Evolutionary conservation across 2,329 filamentous ascomycete genomes (phyloP).

Genomic region (Colletotrichum sp.): DNA sequence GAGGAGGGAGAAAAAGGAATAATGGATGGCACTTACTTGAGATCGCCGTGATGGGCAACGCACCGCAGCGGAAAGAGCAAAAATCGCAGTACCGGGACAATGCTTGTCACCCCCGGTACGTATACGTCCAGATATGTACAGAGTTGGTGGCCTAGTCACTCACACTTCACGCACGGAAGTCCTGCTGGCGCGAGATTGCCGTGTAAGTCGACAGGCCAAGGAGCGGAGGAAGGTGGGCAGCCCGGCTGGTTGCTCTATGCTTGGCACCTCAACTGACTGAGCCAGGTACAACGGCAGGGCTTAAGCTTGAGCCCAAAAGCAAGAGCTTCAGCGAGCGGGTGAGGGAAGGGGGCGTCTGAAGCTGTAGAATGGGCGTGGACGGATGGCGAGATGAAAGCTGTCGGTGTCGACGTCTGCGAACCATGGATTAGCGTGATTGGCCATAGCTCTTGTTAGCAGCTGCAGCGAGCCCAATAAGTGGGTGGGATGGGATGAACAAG

Average conservation of each 20-base stretch:
- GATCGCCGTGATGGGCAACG: slow-evolving; percentile 16
- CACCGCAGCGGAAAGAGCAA: not conserved
- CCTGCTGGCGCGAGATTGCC: not conserved
- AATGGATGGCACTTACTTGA: slow-evolving; percentile 6
- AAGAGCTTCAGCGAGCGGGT: not conserved
- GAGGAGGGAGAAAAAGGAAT: slow-evolving; percentile 16
- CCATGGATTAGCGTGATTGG: slow-evolving; percentile 23
- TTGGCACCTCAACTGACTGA: not conserved
- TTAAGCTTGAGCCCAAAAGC: not conserved
- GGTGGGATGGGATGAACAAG: slow-evolving; percentile 11
- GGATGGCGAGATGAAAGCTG: not conserved
- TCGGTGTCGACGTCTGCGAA: slow-evolving; percentile 11
- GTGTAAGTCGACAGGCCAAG: not conserved
- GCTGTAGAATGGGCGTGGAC: not conserved
- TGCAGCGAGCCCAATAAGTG: slow-evolving; percentile 20
- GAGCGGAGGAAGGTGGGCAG: not conserved
- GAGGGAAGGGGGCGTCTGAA: not conserved
- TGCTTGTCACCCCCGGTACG: not conserved
- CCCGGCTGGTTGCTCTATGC: not conserved
- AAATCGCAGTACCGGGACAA: not conserved
- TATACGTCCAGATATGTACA: not conserved
- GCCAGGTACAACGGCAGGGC: not conserved
- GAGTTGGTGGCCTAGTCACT: not conserved
- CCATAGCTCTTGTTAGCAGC: slow-evolving; percentile 18
- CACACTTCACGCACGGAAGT: not conserved